phyloP scores from a whole-genome alignment of 73 alveolate species.

The Paramecium primaurelia region DNA sequence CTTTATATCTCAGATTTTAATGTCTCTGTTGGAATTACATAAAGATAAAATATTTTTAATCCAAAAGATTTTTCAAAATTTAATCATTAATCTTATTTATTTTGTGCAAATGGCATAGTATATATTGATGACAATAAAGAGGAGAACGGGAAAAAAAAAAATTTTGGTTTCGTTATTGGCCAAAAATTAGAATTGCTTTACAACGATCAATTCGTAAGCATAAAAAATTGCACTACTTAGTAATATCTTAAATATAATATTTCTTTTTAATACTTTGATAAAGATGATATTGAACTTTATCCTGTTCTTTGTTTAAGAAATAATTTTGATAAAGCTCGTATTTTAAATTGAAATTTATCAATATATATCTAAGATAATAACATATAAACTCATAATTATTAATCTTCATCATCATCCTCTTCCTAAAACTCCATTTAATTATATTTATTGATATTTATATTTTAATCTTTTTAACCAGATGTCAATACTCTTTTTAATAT shows the following conservation, averaged over 20 bases:
- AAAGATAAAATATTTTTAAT: not conserved
- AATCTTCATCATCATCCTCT: not conserved
- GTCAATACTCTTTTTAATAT: not conserved
- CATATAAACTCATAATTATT: constrained; percentile 5
- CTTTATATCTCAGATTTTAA: not conserved
- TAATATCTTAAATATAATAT: not conserved
- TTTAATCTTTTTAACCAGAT: not conserved
- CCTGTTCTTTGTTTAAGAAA: not conserved
- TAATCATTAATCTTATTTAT: not conserved
- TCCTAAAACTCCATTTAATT: constrained; percentile 25
- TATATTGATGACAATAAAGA: not conserved
- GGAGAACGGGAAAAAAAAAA: not conserved
- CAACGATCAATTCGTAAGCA: not conserved
- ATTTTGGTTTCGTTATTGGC: constrained; percentile 33
- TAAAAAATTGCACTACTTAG: not conserved
- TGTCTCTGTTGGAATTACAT: not conserved
- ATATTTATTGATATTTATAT: not conserved
- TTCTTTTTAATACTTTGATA: not conserved
- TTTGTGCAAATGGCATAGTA: not conserved
- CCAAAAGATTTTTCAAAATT: not conserved
- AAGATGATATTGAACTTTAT: not conserved
- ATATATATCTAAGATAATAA: not conserved
- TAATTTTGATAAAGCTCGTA: not conserved
- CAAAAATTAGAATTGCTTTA: constrained; percentile 6
- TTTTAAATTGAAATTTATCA: not conserved